A percentile compares a stretch with the other conserved stretches of the same genome.
Evolutionary conservation across 2,329 filamentous ascomycete species (phyloP).

Genomic region (Trichoderma sp.): DNA sequence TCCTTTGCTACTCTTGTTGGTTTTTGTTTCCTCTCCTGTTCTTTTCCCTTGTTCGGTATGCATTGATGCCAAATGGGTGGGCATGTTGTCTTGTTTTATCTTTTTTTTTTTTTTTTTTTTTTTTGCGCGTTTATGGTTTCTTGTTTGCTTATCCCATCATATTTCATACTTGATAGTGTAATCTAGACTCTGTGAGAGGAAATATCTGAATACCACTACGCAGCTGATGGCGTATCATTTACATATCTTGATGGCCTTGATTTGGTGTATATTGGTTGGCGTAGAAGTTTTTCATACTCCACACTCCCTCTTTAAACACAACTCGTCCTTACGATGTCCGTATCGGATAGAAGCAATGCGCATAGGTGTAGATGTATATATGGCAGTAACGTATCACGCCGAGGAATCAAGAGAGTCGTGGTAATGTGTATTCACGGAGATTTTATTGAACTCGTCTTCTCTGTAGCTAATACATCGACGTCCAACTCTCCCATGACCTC

Average conservation of each 20-base stretch:
- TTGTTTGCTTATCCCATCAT: not conserved
- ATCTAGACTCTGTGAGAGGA: slow-evolving; percentile 9
- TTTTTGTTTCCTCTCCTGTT: not conserved
- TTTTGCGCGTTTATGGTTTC: not conserved
- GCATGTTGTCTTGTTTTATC: not conserved
- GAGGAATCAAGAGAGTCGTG: not conserved
- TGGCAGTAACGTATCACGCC: not conserved
- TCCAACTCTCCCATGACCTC: slow-evolving; percentile 91
- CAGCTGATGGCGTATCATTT: not conserved
- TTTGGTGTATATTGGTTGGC: not conserved
- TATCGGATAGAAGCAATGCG: not conserved
- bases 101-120: not conserved
- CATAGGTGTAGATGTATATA: not conserved
- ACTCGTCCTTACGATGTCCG: too few relatives aligned
- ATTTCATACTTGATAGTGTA: slow-evolving; percentile 12
- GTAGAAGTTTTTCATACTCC: too few relatives aligned
- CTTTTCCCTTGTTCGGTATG: not conserved
- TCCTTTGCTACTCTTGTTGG: not conserved
- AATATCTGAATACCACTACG: slow-evolving; percentile 1
- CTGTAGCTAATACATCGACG: slow-evolving; percentile 63
- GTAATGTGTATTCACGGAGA: not conserved
- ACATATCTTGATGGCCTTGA: not conserved
- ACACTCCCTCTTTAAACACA: too few relatives aligned
- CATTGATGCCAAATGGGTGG: not conserved
- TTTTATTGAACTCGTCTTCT: not conserved